phyloP scores from a whole-genome alignment of 495 filamentous ascomycete genomes.

The Chaetomidium leptoderma region DNA sequence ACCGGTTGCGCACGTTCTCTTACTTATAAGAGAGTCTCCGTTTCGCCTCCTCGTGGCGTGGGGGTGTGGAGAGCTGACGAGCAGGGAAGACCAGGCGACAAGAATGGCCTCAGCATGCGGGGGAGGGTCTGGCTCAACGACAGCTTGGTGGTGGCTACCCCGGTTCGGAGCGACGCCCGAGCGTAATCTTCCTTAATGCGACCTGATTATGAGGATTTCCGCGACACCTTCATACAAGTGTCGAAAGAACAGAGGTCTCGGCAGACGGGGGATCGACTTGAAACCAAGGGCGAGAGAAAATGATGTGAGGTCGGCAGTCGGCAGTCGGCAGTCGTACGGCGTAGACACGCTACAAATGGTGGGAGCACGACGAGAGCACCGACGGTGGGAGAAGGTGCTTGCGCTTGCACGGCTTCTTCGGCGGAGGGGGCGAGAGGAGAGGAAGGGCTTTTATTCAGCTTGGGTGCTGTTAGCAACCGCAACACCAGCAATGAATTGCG shows the following conservation, averaged over 20 bases:
- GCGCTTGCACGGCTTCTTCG: neutral
- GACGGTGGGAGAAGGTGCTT: neutral
- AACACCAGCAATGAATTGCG: neutral
- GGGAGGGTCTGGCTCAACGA: slow-evolving; percentile 17
- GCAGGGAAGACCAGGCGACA: slow-evolving; percentile 10
- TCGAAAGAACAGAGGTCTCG: slow-evolving; percentile 13
- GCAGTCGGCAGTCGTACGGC: slow-evolving; percentile 13
- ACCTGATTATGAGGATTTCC: slow-evolving; percentile 32
- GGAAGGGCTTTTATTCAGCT: slow-evolving; percentile 5
- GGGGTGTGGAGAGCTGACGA: slow-evolving; percentile 26
- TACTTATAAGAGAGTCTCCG: slow-evolving; percentile 34
- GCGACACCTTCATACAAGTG: slow-evolving; percentile 26
- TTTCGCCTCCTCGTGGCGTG: slow-evolving; percentile 20
- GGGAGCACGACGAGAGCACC: neutral
- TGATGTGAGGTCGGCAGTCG: slow-evolving; percentile 10
- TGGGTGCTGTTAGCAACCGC: slow-evolving; percentile 5
- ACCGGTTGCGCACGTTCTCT: slow-evolving; percentile 30
- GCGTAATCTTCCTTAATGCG: slow-evolving; percentile 40
- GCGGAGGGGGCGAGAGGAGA: neutral
- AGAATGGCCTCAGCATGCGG: neutral
- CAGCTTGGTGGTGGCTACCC: slow-evolving; percentile 32
- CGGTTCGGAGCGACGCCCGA: slow-evolving; percentile 35
- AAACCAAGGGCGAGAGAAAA: neutral
- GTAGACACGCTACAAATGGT: too few relatives aligned
- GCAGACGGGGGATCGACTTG: slow-evolving; percentile 12